Base-by-base conservation (phyloP, 192 early-diverging fungal genomes). In the Coemansia sp. region DNA sequence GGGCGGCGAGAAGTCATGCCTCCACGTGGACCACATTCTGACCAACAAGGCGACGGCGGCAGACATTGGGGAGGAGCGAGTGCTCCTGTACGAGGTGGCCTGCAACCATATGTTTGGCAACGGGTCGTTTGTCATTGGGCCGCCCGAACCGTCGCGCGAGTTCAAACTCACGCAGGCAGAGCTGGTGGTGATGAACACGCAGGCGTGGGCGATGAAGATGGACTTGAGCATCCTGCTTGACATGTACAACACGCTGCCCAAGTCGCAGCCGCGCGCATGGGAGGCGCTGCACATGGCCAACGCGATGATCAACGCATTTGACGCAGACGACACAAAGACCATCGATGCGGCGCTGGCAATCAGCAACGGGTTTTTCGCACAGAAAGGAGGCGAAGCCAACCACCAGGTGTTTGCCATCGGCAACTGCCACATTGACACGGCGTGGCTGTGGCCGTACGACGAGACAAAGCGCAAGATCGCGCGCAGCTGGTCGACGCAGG, bases 391-490 rank as follows among this genome's bases (percentile, higher is more conserved):
- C 47, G 66, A 88, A 15, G 64, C 67, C 13, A 77, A 79, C 18
- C 95, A 97, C 81, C 80, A 79, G 18, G 86, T 98, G 32, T 91
- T 87, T 26, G 95, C 96, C 0, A 85, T 95, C 16, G 98, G 98
- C 21, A 92, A 99, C 86, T 98, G 95, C 78, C 93, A 96, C 59
- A 96, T 89, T 53, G 89, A 91, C 75, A 92, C 92, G 11, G 95
- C 97, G 19, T 98, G 97, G 95, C 79, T 97, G 38, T 98, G 95
- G 98, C 95, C 98, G 7, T 99, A 90, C 75, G 96, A 89, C 64
- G 98, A 99, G 78, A 99, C 98, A 5, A 97, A 94, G 71, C 88
- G 98, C 70, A 99, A 99, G 79, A 87, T 89, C 12, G 93, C 92
- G 4, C 83, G 93, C 47, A 92, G 89, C 69, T 94, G 93, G 92